A percentile compares a stretch with the other conserved stretches of the same genome.
phyloP scores from a whole-genome alignment of 1,284 basidiomycete species.

The Takashimella tepidaria region DNA sequence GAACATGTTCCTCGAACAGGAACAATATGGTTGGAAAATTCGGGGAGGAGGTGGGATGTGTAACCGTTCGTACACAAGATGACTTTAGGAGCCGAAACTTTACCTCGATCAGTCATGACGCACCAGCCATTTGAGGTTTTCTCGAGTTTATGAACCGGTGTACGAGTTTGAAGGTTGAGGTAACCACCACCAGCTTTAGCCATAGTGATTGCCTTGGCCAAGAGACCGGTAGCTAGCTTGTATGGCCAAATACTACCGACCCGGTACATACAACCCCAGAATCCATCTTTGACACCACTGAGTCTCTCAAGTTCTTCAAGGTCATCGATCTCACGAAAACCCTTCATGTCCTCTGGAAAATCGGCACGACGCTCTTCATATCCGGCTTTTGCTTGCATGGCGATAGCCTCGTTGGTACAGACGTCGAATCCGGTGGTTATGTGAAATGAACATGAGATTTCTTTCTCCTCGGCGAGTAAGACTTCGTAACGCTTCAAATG shows the following conservation, averaged over 20 bases:
- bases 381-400: background rate
- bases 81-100: conserved; percentile 1
- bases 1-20: conserved; percentile 5
- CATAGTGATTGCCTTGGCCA: conserved; percentile 3
- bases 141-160: conserved; percentile 1
- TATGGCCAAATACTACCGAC: conserved; percentile 14
- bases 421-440: conserved; percentile 14
- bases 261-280: conserved; percentile 10
- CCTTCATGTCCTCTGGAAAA: conserved; percentile 11
- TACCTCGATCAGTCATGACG: conserved; percentile 3
- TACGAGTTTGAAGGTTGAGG: conserved; percentile 10
- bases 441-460: conserved; percentile 10
- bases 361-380: conserved; percentile 6
- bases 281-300: conserved; percentile 8
- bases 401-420: conserved; percentile 2
- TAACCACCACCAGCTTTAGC: conserved; percentile 1
- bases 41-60: conserved; percentile 4
- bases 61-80: conserved; percentile 10
- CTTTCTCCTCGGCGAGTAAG: conserved; percentile 4
- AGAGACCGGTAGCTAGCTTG: conserved; percentile 11
- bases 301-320: conserved; percentile 11
- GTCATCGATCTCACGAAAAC: conserved; percentile 9
- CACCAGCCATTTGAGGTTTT: background rate
- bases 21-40: conserved; percentile 11
- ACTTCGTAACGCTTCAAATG: conserved; percentile 4